Evolutionary conservation across 2,329 filamentous ascomycete species (phyloP).

Genomic region (Parastagonospora nodorum): DNA sequence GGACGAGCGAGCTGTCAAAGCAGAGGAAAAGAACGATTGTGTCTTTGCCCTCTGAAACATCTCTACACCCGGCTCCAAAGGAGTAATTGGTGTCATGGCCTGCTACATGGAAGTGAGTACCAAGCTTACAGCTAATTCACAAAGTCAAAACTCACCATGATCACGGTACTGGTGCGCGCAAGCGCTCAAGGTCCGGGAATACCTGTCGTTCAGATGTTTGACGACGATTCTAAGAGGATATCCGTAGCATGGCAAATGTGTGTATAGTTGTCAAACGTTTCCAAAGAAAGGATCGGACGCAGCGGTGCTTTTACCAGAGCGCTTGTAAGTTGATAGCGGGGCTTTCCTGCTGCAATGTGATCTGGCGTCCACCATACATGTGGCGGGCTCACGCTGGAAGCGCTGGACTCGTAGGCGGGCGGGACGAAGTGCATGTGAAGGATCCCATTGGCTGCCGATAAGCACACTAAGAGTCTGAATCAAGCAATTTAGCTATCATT

Average conservation of each 20-base stretch:
- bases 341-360: constrained; percentile 32
- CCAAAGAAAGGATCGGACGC: constrained; percentile 34
- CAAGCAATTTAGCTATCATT: constrained; percentile 1
- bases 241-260: constrained; percentile 39
- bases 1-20: constrained; percentile 41
- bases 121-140: constrained; percentile 3
- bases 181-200: constrained; percentile 14
- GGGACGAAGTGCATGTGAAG: background rate
- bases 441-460: constrained; percentile 10
- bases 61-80: constrained; percentile 50
- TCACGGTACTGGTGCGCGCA: constrained; percentile 27
- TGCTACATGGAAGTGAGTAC: constrained; percentile 42
- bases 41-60: constrained; percentile 56
- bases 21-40: constrained; percentile 64
- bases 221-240: constrained; percentile 22
- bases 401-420: constrained; percentile 1
- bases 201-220: constrained; percentile 23
- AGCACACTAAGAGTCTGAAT: constrained; percentile 21
- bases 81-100: constrained; percentile 53
- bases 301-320: constrained; percentile 48
- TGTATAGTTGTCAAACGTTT: constrained; percentile 35
- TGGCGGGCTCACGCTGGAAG: background rate
- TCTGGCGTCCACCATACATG: background rate
- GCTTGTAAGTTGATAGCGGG: constrained; percentile 43
- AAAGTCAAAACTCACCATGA: constrained; percentile 42